phyloP scores from a whole-genome alignment of 192 early-diverging fungal species.

The Gonapodya sp. region DNA sequence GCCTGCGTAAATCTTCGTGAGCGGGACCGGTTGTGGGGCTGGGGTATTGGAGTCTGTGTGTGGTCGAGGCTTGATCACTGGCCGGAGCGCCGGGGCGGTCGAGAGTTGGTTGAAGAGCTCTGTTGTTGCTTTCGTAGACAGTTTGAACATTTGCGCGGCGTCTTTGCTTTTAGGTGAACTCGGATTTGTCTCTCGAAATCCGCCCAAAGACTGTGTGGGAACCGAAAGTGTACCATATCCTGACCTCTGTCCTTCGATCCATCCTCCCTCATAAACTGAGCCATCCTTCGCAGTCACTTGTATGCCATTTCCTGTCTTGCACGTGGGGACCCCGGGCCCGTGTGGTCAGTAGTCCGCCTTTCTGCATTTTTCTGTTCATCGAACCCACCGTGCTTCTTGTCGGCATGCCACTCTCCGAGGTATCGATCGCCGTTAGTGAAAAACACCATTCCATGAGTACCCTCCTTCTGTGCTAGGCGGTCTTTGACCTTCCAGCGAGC shows the following conservation, averaged over 20 bases:
- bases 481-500: constrained; percentile 39
- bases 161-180: background rate
- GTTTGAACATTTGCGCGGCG: background rate
- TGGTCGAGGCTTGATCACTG: background rate
- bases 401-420: constrained; percentile 46
- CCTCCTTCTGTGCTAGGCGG: constrained; percentile 34
- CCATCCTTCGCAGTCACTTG: constrained; percentile 36
- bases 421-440: constrained; percentile 49
- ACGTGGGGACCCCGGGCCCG: background rate
- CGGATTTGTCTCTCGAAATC: background rate
- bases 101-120: background rate
- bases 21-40: background rate
- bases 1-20: constrained; percentile 36
- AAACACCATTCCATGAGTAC: constrained; percentile 42
- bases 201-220: constrained; percentile 16
- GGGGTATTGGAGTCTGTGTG: background rate
- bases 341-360: too few species aligned
- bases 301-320: constrained; percentile 38
- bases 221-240: constrained; percentile 48
- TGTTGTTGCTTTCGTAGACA: background rate
- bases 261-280: constrained; percentile 49
- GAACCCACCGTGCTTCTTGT: constrained; percentile 39
- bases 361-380: too few species aligned
- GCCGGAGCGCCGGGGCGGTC: background rate
- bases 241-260: constrained; percentile 29